These are phyloP conservation scores for Gyromitra esculenta DNA, from an alignment of 2,329 filamentous ascomycete species.

Conservation along the genomic window DNA sequence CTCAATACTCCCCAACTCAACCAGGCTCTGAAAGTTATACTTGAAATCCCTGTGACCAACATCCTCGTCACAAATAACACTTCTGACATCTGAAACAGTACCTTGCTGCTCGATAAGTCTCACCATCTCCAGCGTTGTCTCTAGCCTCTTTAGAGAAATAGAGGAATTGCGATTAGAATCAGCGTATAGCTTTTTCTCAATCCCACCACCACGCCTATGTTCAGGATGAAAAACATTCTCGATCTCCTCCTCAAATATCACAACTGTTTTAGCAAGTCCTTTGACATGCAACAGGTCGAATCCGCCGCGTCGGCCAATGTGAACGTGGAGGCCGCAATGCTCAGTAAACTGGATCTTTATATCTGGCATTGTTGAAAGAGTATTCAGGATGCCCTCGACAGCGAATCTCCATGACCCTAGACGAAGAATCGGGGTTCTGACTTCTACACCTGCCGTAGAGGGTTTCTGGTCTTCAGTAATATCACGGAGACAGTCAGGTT, in stretches of 20 bases:
- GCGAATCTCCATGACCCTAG: constrained; percentile 23
- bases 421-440: constrained; percentile 33
- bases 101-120: constrained; percentile 23
- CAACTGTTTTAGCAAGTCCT: constrained; percentile 34
- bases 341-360: constrained; percentile 24
- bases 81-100: constrained; percentile 13
- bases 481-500: neutral
- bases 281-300: constrained; percentile 30
- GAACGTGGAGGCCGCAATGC: constrained; percentile 36
- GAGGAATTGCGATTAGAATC: constrained; percentile 22
- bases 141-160: neutral
- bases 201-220: constrained; percentile 9
- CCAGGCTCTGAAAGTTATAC: constrained; percentile 40
- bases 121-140: constrained; percentile 30
- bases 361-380: neutral
- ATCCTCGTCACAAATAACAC: constrained; percentile 27
- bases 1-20: constrained; percentile 26
- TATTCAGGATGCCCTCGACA: neutral
- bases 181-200: constrained; percentile 1
- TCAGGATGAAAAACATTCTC: constrained; percentile 27
- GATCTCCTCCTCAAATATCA: constrained; percentile 38
- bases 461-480: constrained; percentile 1
- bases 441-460: constrained; percentile 15
- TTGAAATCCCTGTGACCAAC: constrained; percentile 36
- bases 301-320: constrained; percentile 36